Base-by-base conservation (phyloP, 1,139 yeast genomes). In the Kodamaea fungicola region DNA sequence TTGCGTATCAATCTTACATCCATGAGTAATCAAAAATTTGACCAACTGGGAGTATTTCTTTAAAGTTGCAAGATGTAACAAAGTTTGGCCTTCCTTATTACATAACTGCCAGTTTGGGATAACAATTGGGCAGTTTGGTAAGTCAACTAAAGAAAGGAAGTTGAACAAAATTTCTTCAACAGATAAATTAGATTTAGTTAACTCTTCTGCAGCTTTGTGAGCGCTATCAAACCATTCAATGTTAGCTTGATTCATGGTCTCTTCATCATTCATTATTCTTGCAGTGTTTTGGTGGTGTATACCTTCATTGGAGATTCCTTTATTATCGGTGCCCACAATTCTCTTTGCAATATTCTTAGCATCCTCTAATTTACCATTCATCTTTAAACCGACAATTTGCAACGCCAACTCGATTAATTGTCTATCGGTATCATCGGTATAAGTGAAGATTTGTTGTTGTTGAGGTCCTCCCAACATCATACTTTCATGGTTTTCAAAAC, bases 351-450 rank as follows among this genome's bases (percentile, higher is more conserved):
- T 85, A 55, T 86, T 87, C 50, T 85, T 78, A 1, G 97, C 96
- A 62, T 89, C 96, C 55, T 90, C 97, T 42, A 89, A 68, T 52
- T 83, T 85, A 43, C 97, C 97, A 55, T 88, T 88, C 95, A 89
- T 87, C 63, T 89, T 89, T 61, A 88, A 71, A 2, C 97, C 97
- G 24, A 90, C 96, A 48, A 90, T 90, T 55, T 90, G 97, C 49
- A 90, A 69, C 1, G 97, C 97, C 47, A 90, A 68, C 59, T 90
- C 97, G 56, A 90, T 86, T 54, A 90, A 73, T 57, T 89, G 96
- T 44, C 94, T 75, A 61, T 89, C 97, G 9, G 96, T 85, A 57
- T 90, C 97, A 63, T 90, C 96, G 32, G 88, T 74, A 53, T 90
- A 90, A 0, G 97, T 89, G 59, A 90, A 90, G 2, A 86, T 70